Evolutionary conservation across 148 eudicot species (phyloP).

Genomic region (Vaccinium macrocarpon): DNA sequence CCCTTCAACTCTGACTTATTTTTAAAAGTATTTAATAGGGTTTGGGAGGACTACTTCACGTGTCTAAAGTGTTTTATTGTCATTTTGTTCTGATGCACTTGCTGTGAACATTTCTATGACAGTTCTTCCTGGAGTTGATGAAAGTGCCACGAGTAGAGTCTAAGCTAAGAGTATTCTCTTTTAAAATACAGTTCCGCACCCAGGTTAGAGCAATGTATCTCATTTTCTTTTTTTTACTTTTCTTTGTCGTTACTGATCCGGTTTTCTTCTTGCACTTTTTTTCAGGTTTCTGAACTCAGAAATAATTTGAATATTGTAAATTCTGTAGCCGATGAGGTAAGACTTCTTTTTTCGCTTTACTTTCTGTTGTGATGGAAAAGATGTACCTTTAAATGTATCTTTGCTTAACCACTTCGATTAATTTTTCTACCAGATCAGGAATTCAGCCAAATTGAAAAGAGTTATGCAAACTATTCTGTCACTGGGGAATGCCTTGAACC

Average conservation of each 20-base stretch:
- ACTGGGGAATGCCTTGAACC: constrained; percentile 64
- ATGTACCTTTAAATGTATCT: neutral
- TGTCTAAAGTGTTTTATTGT: neutral
- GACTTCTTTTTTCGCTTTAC: neutral
- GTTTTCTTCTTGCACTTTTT: neutral
- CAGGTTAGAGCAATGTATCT: constrained; percentile 31
- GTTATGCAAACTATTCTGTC: constrained; percentile 61
- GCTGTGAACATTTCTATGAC: constrained; percentile 14
- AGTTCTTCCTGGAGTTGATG: constrained; percentile 68
- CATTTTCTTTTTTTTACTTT: neutral
- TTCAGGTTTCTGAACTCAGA: constrained; percentile 52
- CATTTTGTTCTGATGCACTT: neutral
- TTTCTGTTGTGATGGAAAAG: neutral
- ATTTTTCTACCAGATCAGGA: constrained; percentile 41
- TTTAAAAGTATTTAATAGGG: neutral
- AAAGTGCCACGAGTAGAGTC: constrained; percentile 55
- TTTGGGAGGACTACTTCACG: neutral
- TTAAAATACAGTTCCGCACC: constrained; percentile 38
- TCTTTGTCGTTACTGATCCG: neutral
- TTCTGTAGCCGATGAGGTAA: constrained; percentile 50
- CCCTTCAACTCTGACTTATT: neutral
- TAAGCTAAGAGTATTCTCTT: constrained; percentile 49
- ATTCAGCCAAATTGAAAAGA: constrained; percentile 55
- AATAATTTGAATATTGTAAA: constrained; percentile 43
- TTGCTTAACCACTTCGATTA: neutral